Base-by-base conservation (phyloP, 352 stramenopile genomes). In the Globisporangium barbulae region DNA sequence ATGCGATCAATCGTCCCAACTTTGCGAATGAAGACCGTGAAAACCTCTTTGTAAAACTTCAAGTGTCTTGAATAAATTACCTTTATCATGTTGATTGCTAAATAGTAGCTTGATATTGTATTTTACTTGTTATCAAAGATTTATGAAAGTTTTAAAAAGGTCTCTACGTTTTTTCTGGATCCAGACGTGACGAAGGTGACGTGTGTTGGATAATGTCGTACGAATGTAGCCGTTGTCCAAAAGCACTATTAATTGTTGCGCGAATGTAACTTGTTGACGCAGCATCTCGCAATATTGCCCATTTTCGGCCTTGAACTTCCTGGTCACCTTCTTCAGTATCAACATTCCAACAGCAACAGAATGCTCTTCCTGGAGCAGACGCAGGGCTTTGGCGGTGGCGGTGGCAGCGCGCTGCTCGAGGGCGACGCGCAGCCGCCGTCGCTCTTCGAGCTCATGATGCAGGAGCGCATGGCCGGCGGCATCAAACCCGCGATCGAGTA, bases 381-480 rank as follows among this genome's bases (percentile, higher is more conserved):
- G 6, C 82, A 91, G 68, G 84, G 84, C 70, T 90, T 89, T 55
- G 77, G 71, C 47, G 55, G 50, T 42, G 50, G 49, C 28, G 59
- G 30, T 10, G 63, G 35, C 13, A 53, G 42, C n/a, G 48, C 53
- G 9, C 57, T 53, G 45, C 47, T 62, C 5, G 53, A 59, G 15
- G 44, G 35, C 31, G 53, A 67, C 31, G 49, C 54, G 13, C 47
- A 63, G 15, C 17, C 72, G 9, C 87, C 87, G 39, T 96, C 87
- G 65, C 81, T 93, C 22, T 96, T 92, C 53, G 87, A 96, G 69
- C 69, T 96, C 61, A 72, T 94, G 45, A 96, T 96, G 87, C 87
- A 96, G 71, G 80, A 94, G 67, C 81, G 83, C 56, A 91, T 96
- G 83, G 75, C 73, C n/a, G 44, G 63, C 37, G 78, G 83, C 53